Conservation (phyloP, 1,139 yeast genomes). For the Candida sanyaensis region DNA sequence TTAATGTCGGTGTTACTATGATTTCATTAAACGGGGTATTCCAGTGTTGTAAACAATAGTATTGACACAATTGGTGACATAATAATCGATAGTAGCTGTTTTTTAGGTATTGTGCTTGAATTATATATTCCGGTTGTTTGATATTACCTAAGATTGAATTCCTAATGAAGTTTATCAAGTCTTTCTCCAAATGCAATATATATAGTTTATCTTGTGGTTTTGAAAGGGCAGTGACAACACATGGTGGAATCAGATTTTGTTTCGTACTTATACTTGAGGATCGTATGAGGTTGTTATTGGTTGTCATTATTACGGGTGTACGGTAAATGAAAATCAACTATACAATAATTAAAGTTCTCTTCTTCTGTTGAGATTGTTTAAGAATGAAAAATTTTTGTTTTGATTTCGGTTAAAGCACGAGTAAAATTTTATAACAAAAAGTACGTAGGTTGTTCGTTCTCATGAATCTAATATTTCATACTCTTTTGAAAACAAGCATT, state of each 20-base stretch:
- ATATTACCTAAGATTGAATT: constrained; percentile 12
- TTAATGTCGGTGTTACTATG: constrained; percentile 23
- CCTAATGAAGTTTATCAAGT: constrained; percentile 39
- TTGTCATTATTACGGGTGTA: background rate
- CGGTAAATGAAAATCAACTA: background rate
- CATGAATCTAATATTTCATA: too few species aligned
- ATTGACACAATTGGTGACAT: constrained; percentile 70
- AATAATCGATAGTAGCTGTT: constrained; percentile 68
- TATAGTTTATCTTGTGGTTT: constrained; percentile 54
- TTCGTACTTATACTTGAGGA: background rate
- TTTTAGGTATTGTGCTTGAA: constrained; percentile 41
- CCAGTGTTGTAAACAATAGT: constrained; percentile 49
- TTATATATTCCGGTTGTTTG: constrained; percentile 18
- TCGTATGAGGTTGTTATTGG: background rate
- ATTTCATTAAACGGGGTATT: constrained; percentile 27
- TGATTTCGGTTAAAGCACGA: background rate
- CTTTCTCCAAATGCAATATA: constrained; percentile 54
- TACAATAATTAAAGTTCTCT: background rate
- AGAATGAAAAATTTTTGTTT: background rate
- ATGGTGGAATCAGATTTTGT: constrained; percentile 12
- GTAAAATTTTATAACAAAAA: background rate
- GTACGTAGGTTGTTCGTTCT: too few species aligned
- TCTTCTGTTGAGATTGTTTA: background rate
- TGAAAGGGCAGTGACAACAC: constrained; percentile 37
- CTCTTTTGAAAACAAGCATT: too few species aligned